A percentile compares a stretch with the other conserved stretches of the same genome.
These are phyloP conservation scores for Aphanocladium album DNA, from an alignment of 2,329 filamentous ascomycete species.

Conservation along the genomic window DNA sequence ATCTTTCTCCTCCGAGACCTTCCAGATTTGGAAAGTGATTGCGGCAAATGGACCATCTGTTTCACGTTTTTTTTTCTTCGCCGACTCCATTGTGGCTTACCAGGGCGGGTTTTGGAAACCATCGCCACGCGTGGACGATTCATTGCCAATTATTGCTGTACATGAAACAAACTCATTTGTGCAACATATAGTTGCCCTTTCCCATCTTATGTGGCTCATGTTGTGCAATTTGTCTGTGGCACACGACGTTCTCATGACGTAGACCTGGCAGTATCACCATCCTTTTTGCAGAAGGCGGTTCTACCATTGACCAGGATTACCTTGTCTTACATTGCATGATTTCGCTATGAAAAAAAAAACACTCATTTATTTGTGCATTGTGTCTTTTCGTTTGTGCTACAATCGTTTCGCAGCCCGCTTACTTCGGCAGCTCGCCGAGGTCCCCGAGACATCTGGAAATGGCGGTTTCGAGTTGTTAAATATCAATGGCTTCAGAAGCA, in stretches of 20 bases:
- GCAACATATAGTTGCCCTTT: background rate
- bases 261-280: background rate
- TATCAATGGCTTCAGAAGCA: too few relatives aligned
- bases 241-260: background rate
- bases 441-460: background rate
- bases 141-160: background rate
- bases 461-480: too few relatives aligned
- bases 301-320: too few relatives aligned
- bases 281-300: too few relatives aligned
- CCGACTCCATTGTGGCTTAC: slow-evolving; percentile 5
- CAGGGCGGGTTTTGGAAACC: background rate
- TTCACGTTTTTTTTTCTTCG: background rate
- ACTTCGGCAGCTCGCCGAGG: too few relatives aligned
- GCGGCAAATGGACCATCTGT: background rate
- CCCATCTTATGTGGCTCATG: background rate
- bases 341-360: too few relatives aligned
- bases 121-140: background rate
- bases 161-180: background rate
- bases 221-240: background rate
- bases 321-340: too few relatives aligned
- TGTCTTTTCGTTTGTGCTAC: too few relatives aligned
- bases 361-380: too few relatives aligned
- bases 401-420: background rate
- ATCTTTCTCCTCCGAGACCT: background rate
- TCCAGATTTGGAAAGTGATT: background rate